Percentiles rank a stretch among this genome's conserved stretches.
These are phyloP conservation scores for Colletotrichum tamarilloi DNA, from an alignment of 2,329 filamentous ascomycete species.

Conservation along the genomic window DNA sequence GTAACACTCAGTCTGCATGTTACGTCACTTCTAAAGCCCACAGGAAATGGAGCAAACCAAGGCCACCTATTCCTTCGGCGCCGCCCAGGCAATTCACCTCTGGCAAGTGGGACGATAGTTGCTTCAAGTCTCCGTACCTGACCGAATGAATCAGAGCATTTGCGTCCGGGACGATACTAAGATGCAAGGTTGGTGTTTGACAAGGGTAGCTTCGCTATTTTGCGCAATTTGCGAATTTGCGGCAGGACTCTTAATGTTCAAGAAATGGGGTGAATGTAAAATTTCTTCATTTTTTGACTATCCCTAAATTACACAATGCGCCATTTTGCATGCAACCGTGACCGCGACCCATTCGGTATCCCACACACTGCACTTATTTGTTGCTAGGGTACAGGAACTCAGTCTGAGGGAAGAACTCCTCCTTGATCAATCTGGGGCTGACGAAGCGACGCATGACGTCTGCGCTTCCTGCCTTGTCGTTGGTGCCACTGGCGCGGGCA, in stretches of 20 bases:
- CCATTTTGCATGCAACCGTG: constrained; percentile 1
- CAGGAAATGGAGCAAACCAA: too few relatives aligned
- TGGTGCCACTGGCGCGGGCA: constrained; percentile 74
- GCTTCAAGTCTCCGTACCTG: too few relatives aligned
- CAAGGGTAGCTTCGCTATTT: background rate
- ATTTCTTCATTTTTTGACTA: background rate
- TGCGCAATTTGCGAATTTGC: background rate
- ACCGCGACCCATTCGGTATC: background rate
- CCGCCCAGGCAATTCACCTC: too few relatives aligned
- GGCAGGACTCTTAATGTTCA: background rate
- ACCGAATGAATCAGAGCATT: too few relatives aligned
- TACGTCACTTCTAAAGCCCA: too few relatives aligned
- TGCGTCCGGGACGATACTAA: too few relatives aligned
- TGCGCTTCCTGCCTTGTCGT: constrained; percentile 77
- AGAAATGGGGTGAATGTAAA: background rate
- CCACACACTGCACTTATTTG: constrained; percentile 39
- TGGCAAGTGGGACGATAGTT: too few relatives aligned
- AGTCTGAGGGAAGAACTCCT: constrained; percentile 68
- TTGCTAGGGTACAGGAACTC: constrained; percentile 63
- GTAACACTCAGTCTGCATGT: too few relatives aligned
- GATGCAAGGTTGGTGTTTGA: background rate
- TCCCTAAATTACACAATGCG: background rate
- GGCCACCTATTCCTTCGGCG: too few relatives aligned
- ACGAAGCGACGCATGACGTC: constrained; percentile 75
- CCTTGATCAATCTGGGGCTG: constrained; percentile 76